Evolutionary conservation across 331 rosid genomes (phyloP), one percentile per base, ranked within the genome.

Genomic region (Cydonia oblonga): DNA sequence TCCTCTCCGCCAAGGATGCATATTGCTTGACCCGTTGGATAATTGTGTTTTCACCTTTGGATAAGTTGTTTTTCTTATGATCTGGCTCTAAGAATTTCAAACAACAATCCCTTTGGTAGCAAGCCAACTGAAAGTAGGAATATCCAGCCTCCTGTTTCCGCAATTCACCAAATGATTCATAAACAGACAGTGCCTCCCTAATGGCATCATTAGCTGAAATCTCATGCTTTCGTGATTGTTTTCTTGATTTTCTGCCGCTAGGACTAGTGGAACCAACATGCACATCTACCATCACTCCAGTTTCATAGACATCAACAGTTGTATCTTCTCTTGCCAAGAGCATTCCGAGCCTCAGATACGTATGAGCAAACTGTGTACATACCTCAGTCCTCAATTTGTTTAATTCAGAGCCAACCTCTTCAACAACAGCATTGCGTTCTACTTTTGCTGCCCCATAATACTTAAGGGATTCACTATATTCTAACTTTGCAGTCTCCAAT

Each of bases 191-290:
- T 62, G 98, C 98, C 83, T 87, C 91, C 86, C 97, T 80, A 64
- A 93, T 87, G 74, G 98, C 97, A 75, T 90, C 97, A 75, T 93
- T 89, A 40, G 98, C 98, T 76, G 97, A 87, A 79, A 90, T 89
- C 76, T 93, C 96, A 71, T 89, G 93, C 85, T 86, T 93, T 70
- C 87, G 79, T 69, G 79, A 66, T 70, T 83, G 88, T 61, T 87
- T 87, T 79, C 78, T 82, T n/a, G 72, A 72, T 71, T 80, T 84
- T 79, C 87, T 82, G 68, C 77, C 83, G 62, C 64, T 71, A 59
- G 72, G 40, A 75, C 74, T 78, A 75, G 71, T 63, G 75, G 68
- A 72, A 75, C 61, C 86, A 42, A 65, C 40, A 73, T 35, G 52
- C 25, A 69, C 77, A 79, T 83, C 88, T 79, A 80, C 90, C 79